Percentiles rank a stretch among this genome's conserved stretches.
These are phyloP conservation scores for Cercospora citrullina DNA, from an alignment of 2,329 filamentous ascomycete species.

Conservation along the genomic window DNA sequence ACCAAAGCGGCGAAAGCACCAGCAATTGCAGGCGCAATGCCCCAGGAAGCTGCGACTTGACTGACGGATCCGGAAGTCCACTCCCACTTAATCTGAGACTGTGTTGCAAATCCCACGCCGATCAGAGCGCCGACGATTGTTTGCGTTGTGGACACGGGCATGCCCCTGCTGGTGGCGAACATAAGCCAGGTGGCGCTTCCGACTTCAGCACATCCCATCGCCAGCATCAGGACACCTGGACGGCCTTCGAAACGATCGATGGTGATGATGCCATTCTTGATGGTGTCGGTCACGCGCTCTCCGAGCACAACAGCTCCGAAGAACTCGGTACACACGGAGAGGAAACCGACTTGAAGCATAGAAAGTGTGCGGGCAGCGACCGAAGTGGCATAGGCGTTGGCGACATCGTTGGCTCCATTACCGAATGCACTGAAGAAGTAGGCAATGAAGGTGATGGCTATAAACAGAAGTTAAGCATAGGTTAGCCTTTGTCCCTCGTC, in stretches of 20 bases:
- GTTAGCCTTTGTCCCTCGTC: no score
- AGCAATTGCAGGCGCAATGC: conserved; percentile 49
- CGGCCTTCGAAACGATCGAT: conserved; percentile 48
- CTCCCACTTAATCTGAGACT: conserved; percentile 34
- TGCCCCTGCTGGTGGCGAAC: conserved; percentile 53
- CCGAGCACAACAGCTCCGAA: conserved; percentile 54
- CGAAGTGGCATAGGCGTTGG: conserved; percentile 55
- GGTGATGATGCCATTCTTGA: conserved; percentile 59
- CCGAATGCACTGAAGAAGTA: conserved; percentile 63
- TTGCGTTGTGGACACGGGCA: conserved; percentile 61
- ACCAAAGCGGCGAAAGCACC: conserved; percentile 49
- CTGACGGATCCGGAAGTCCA: conserved; percentile 61
- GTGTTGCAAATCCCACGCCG: conserved; percentile 45
- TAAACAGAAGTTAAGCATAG: no score
- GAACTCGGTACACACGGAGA: conserved; percentile 53
- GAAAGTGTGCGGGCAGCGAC: conserved; percentile 53
- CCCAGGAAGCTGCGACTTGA: conserved; percentile 57
- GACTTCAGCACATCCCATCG: conserved; percentile 29
- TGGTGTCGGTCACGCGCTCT: conserved; percentile 58
- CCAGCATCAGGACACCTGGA: conserved; percentile 57
- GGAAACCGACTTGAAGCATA: conserved; percentile 51
- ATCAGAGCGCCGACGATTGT: conserved; percentile 52
- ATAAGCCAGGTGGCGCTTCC: conserved; percentile 57
- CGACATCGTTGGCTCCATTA: conserved; percentile 58
- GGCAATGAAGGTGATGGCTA: conserved; percentile 63